Percentiles rank a stretch among this genome's conserved stretches.
Conservation (phyloP, 495 filamentous ascomycete species). For the Neurospora sp. region DNA sequence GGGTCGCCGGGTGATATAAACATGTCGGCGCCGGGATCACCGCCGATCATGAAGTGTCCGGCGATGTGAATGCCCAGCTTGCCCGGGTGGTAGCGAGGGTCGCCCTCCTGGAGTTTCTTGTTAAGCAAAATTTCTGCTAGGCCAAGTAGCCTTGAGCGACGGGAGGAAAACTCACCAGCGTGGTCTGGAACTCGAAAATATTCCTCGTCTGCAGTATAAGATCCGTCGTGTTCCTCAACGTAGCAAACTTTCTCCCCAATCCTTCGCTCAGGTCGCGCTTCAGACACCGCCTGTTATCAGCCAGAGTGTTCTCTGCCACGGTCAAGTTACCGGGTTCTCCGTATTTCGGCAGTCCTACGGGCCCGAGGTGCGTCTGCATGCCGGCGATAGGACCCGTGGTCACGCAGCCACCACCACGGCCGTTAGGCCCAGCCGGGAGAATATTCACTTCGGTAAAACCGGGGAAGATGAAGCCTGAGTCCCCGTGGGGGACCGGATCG, state of each 20-base stretch:
- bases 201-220: conserved; percentile 36
- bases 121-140: neutral
- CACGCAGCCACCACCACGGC: conserved; percentile 52
- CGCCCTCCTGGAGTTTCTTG: conserved; percentile 19
- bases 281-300: conserved; percentile 53
- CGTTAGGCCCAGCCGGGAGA: conserved; percentile 30
- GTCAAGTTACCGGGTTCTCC: conserved; percentile 10
- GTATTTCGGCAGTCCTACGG: conserved; percentile 21
- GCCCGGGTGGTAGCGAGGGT: conserved; percentile 30
- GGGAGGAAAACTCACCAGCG: conserved; percentile 10
- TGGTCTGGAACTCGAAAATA: conserved; percentile 43
- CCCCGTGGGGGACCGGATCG: conserved; percentile 22
- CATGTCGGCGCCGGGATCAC: conserved; percentile 46
- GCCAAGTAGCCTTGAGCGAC: conserved; percentile 2
- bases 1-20: conserved; percentile 52
- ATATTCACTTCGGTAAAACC: neutral
- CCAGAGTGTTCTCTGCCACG: neutral
- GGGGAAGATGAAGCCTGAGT: conserved; percentile 9
- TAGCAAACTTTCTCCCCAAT: conserved; percentile 33
- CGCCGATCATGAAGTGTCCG: conserved; percentile 54
- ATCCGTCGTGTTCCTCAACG: conserved; percentile 32
- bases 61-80: conserved; percentile 46
- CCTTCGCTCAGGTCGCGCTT: conserved; percentile 50
- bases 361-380: conserved; percentile 40
- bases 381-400: conserved; percentile 37